A percentile compares a stretch with the other conserved stretches of the same genome.
These are phyloP conservation scores for Chaetomium globosum DNA, from an alignment of 2,329 filamentous ascomycete genomes.

Conservation along the genomic window DNA sequence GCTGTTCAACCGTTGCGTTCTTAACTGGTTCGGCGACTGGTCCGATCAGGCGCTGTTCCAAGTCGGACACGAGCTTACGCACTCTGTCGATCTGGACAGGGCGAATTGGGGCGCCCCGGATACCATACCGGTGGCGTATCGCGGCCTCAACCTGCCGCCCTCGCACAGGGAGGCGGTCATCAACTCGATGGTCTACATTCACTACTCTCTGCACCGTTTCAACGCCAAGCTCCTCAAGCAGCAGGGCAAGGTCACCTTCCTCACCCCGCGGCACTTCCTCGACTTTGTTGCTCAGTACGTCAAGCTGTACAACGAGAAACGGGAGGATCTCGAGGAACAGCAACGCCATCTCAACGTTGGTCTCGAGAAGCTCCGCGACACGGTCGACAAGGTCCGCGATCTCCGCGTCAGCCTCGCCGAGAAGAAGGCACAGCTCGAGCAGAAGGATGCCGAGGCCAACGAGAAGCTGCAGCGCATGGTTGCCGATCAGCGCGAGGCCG, in stretches of 20 bases:
- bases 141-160: slow-evolving; percentile 79
- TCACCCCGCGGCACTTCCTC: slow-evolving; percentile 94
- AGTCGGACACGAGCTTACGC: slow-evolving; percentile 91
- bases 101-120: slow-evolving; percentile 84
- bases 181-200: slow-evolving; percentile 98
- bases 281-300: slow-evolving; percentile 99
- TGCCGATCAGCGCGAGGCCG: slow-evolving; percentile 90
- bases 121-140: slow-evolving; percentile 89
- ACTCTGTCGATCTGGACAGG: slow-evolving; percentile 92
- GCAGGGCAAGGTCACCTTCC: slow-evolving; percentile 87
- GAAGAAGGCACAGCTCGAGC: slow-evolving; percentile 91
- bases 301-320: slow-evolving; percentile 95
- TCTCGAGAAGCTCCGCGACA: slow-evolving; percentile 94
- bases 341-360: slow-evolving; percentile 97
- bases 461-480: slow-evolving; percentile 98
- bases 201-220: slow-evolving; percentile 89
- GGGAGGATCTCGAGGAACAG: slow-evolving; percentile 96
- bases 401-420: slow-evolving; percentile 86
- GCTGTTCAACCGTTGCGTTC: slow-evolving; percentile 97
- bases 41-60: slow-evolving; percentile 99
- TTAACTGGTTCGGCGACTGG: slow-evolving; percentile 99
- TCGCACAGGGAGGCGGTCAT: slow-evolving; percentile 89
- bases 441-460: slow-evolving; percentile 92
- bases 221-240: slow-evolving; percentile 87
- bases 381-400: slow-evolving; percentile 94